phyloP scores from a whole-genome alignment of 345 rosid species.

The Salix viminalis region DNA sequence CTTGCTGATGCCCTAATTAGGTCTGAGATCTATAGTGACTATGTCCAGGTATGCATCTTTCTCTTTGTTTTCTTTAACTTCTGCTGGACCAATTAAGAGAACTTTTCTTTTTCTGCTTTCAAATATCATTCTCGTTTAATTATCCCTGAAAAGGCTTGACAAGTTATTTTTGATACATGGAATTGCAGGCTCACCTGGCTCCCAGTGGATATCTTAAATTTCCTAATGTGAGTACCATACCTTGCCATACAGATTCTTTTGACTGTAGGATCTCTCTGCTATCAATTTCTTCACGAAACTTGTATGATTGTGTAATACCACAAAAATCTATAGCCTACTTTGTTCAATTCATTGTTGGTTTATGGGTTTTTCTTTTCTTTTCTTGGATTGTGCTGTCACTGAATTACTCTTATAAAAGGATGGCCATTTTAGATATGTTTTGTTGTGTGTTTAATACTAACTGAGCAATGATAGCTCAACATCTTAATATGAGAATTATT shows the following conservation, averaged over 20 bases:
- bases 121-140: background rate
- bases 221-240: constrained; percentile 53
- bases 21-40: constrained; percentile 66
- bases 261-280: background rate
- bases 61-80: background rate
- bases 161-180: constrained; percentile 1
- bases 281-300: constrained; percentile 1
- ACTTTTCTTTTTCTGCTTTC: background rate
- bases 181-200: constrained; percentile 71
- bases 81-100: background rate
- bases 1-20: constrained; percentile 58
- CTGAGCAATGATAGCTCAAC: background rate
- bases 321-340: background rate
- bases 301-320: background rate
- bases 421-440: background rate
- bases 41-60: constrained; percentile 56
- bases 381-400: background rate
- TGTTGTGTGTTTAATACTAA: background rate
- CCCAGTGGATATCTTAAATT: constrained; percentile 77
- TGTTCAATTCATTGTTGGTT: background rate
- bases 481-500: background rate
- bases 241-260: background rate
- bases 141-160: constrained; percentile 6
- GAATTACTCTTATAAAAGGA: background rate
- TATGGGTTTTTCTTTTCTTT: background rate